Conservation (phyloP, 1,284 basidiomycete species). For the Papiliotrema terrestris region DNA sequence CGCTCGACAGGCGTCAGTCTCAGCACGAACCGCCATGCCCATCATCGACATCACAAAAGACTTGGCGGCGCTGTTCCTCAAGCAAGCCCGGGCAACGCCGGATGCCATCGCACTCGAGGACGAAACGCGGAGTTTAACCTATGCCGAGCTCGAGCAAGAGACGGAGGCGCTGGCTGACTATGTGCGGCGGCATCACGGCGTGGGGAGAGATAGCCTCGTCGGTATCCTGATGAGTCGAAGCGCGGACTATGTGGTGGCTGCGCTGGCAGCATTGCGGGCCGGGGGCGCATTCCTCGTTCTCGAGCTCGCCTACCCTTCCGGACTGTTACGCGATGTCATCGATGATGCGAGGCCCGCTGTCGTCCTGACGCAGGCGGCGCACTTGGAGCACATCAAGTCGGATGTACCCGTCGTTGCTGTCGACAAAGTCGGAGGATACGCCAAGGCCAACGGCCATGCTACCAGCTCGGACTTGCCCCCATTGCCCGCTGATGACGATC, state of each 20-base stretch:
- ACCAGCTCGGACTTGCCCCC: neutral
- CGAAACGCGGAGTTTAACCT: slow-evolving; percentile 21
- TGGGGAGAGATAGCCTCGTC: slow-evolving; percentile 29
- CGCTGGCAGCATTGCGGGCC: slow-evolving; percentile 37
- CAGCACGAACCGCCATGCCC: slow-evolving; percentile 1
- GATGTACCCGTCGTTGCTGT: slow-evolving; percentile 13
- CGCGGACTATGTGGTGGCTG: slow-evolving; percentile 41
- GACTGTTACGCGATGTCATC: slow-evolving; percentile 35
- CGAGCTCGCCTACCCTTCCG: slow-evolving; percentile 39
- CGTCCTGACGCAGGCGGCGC: slow-evolving; percentile 32
- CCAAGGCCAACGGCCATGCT: neutral
- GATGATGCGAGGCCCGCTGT: slow-evolving; percentile 37
- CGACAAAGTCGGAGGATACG: slow-evolving; percentile 14
- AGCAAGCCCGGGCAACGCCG: slow-evolving; percentile 4
- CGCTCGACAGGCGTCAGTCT: too few relatives aligned
- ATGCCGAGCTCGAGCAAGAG: slow-evolving; percentile 32
- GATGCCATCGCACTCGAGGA: slow-evolving; percentile 16
- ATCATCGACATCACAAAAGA: slow-evolving; percentile 10
- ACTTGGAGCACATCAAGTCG: slow-evolving; percentile 22
- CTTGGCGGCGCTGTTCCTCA: slow-evolving; percentile 7
- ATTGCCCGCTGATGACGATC: slow-evolving; percentile 23
- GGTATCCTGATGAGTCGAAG: slow-evolving; percentile 34
- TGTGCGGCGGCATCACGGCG: slow-evolving; percentile 24
- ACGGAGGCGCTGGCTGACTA: slow-evolving; percentile 21
- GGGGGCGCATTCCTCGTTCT: slow-evolving; percentile 44